Evolutionary conservation across 768 basidiomycete genomes (phyloP).

Genomic region (Podaxis mareebaensis): DNA sequence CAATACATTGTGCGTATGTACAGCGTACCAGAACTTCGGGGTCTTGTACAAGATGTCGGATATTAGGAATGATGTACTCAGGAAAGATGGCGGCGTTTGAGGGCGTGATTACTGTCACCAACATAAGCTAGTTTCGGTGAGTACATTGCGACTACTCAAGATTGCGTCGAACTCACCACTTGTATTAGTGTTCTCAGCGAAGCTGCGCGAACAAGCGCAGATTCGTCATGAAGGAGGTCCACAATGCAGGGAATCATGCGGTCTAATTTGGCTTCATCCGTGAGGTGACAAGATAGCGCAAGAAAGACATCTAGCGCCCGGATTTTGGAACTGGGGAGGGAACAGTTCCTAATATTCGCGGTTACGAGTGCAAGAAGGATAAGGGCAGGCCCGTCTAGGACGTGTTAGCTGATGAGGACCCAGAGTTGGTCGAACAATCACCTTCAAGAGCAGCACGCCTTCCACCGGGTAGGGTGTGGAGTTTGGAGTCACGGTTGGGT

Average conservation of each 20-base stretch:
- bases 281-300: constrained; percentile 75
- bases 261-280: constrained; percentile 95
- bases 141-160: neutral
- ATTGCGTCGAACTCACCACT: constrained; percentile 52
- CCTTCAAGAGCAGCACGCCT: constrained; percentile 64
- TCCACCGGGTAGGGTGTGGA: constrained; percentile 45
- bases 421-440: constrained; percentile 22
- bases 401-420: too few relatives aligned
- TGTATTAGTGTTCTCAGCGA: constrained; percentile 80
- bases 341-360: constrained; percentile 87
- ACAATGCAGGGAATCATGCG: constrained; percentile 91
- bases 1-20: constrained; percentile 84
- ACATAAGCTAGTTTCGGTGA: constrained; percentile 31
- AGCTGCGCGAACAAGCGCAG: constrained; percentile 77
- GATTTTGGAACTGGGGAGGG: constrained; percentile 82
- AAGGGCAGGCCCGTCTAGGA: constrained; percentile 81
- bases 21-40: constrained; percentile 79
- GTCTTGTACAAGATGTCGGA: constrained; percentile 80
- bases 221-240: constrained; percentile 85
- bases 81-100: constrained; percentile 80
- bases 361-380: constrained; percentile 86
- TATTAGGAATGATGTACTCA: constrained; percentile 93
- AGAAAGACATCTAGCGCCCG: constrained; percentile 85
- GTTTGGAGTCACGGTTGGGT: constrained; percentile 66
- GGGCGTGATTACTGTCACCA: constrained; percentile 82